A percentile compares a stretch with the other conserved stretches of the same genome.
Evolutionary conservation across 2,329 filamentous ascomycete species (phyloP).

Genomic region (Botrytis pseudocinerea): DNA sequence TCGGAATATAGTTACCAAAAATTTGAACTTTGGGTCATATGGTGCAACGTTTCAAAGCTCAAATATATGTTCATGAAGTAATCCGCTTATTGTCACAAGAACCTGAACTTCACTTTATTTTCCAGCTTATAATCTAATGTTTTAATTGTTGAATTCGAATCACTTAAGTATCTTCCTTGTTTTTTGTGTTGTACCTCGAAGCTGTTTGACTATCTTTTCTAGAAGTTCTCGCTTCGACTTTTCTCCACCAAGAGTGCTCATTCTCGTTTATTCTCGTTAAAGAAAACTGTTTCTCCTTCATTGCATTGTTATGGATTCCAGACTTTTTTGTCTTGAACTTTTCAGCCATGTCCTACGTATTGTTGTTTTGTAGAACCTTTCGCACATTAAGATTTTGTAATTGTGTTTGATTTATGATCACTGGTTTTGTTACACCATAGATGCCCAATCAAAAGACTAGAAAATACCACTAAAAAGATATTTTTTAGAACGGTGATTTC

Average conservation of each 20-base stretch:
- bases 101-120: not conserved
- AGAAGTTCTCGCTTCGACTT: not conserved
- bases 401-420: not conserved
- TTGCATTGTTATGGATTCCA: too few relatives aligned
- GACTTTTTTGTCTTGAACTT: fast-evolving
- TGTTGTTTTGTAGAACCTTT: not conserved
- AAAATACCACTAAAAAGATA: not conserved
- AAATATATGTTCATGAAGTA: not conserved
- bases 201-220: not conserved
- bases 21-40: too few relatives aligned
- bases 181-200: not conserved
- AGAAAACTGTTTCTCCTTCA: not conserved
- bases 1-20: not conserved
- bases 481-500: not conserved
- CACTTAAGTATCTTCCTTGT: not conserved
- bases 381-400: not conserved
- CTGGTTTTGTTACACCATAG: not conserved
- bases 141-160: fast-evolving
- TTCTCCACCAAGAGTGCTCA: not conserved
- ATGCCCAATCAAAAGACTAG: not conserved
- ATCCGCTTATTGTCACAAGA: not conserved
- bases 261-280: not conserved
- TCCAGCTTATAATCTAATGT: not conserved
- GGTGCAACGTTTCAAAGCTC: too few relatives aligned
- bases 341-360: not conserved